Conservation (phyloP, 2,329 filamentous ascomycete genomes). For the Colletotrichum noveboracense region DNA sequence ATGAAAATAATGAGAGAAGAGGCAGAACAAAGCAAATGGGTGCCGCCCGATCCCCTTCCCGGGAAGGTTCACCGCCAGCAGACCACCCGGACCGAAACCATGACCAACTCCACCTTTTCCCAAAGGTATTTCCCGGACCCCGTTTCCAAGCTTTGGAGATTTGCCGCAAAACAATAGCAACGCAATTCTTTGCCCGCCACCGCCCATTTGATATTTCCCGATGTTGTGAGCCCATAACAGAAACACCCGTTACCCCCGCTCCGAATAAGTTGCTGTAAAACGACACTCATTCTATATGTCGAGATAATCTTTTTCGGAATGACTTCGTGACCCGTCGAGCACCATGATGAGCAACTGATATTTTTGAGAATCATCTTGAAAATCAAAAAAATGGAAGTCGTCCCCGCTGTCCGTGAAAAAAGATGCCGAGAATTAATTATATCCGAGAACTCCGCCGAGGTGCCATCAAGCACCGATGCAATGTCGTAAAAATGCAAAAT, state of each 20-base stretch:
- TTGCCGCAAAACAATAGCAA: conserved; percentile 26
- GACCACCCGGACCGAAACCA: conserved; percentile 20
- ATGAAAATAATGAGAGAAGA: conserved; percentile 13
- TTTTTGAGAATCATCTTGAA: conserved; percentile 46
- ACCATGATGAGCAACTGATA: conserved; percentile 34
- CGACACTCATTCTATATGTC: conserved; percentile 57
- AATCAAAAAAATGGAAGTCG: conserved; percentile 32
- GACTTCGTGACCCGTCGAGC: conserved; percentile 22
- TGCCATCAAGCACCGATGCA: conserved; percentile 53
- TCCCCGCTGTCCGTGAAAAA: conserved; percentile 38
- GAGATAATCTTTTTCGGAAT: conserved; percentile 46
- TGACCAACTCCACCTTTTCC: conserved; percentile 41
- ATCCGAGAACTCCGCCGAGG: conserved; percentile 48
- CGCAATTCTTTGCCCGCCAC: conserved; percentile 40
- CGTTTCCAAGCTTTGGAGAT: conserved; percentile 33
- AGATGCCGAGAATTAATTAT: conserved; percentile 28
- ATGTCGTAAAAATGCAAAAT: conserved; percentile 50
- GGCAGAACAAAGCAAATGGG: conserved; percentile 2
- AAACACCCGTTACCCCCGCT: conserved; percentile 38
- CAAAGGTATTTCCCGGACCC: conserved; percentile 25
- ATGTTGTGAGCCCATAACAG: conserved; percentile 40
- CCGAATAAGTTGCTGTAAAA: conserved; percentile 26
- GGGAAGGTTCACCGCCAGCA: conserved; percentile 11
- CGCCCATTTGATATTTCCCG: conserved; percentile 31
- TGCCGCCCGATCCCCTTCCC: neutral